Evolutionary conservation across 306 rosid genomes (phyloP), one percentile per base, ranked within the genome.

Genomic region (Trifolium dubium): DNA sequence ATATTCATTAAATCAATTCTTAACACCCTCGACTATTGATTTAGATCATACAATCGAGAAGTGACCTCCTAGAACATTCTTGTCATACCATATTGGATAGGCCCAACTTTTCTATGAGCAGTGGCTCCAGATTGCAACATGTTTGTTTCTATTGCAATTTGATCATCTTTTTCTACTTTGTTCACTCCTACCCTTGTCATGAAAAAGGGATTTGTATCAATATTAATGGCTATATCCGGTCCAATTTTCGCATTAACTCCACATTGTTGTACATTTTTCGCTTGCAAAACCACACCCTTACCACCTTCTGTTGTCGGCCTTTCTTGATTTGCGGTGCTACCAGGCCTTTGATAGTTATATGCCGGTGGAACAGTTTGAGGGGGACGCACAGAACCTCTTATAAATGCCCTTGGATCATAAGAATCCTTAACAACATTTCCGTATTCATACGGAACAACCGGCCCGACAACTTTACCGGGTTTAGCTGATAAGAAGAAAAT

Each of bases 401-500:
- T 81, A 14, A 85, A 66, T 4, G 88, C 54, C 80, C 97, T 86
- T n/a, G 92, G 92, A 71, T 91, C 96, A 56, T 88, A 91, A 5
- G 92, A 80, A 79, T 90, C 97, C 82, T 87, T 93, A 8, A 79
- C 76, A 0, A 81, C 64, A 43, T 75, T 89, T 3, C 84, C 88
- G 18, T 88, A 86, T 59, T 91, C 96, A 7, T 85, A 88, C 0
- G 97, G 92, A 46, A 76, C 86, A 40, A 86, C 98, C 0, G 98
- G 96, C n/a, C 93, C 96, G 0, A 88, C 90, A 61, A 91, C 87
- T 84, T 94, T 88, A 59, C 92, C 96, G 3, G 97, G 97, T 87
- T 93, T 89, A 61, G 96, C 97, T 91, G 90, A 69, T 71, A 23
- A 80, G 46, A 60, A 64, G 69, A 51, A 43, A 51, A 23, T 67